These are phyloP conservation scores for Dactylellina parvicollis DNA, from an alignment of 2,329 filamentous ascomycete genomes.

Conservation along the genomic window DNA sequence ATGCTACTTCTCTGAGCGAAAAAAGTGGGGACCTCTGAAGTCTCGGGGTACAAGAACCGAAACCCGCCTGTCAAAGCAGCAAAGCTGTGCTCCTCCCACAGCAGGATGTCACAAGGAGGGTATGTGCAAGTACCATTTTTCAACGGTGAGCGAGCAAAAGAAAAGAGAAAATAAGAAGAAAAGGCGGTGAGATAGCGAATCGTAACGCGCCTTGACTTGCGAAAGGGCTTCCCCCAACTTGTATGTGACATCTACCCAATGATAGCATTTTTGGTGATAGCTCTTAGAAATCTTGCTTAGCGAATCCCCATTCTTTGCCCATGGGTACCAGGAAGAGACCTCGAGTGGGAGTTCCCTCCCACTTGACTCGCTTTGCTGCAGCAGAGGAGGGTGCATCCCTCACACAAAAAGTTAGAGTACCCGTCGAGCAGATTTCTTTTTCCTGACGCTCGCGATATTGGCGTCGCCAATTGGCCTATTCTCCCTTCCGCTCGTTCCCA, in stretches of 20 bases:
- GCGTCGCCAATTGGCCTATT: conserved; percentile 42
- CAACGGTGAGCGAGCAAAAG: conserved; percentile 48
- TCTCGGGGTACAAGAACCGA: conserved; percentile 50
- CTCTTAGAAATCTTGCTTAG: conserved; percentile 53
- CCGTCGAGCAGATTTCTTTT: conserved; percentile 50
- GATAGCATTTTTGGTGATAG: conserved; percentile 53
- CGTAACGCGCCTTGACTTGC: conserved; percentile 41
- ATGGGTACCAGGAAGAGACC: conserved; percentile 50
- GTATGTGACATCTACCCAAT: conserved; percentile 52
- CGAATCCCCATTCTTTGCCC: conserved; percentile 44
- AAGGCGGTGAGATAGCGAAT: conserved; percentile 34
- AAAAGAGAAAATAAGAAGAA: conserved; percentile 43
- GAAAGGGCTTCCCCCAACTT: conserved; percentile 37
- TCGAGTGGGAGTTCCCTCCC: conserved; percentile 53
- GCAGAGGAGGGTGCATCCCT: conserved; percentile 36
- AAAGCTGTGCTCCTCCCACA: conserved; percentile 53
- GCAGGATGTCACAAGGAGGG: conserved; percentile 53
- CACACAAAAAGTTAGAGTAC: conserved; percentile 51
- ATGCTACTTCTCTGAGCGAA: conserved; percentile 9
- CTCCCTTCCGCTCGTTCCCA: conserved; percentile 47
- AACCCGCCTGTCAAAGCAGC: conserved; percentile 53
- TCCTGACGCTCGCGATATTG: conserved; percentile 36
- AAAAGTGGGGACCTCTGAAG: conserved; percentile 40
- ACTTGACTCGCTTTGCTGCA: conserved; percentile 52
- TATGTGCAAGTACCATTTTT: conserved; percentile 40